Evolutionary conservation across 306 rosid genomes (phyloP), one percentile per base, ranked within the genome.

Genomic region (Vachellia collinsii): DNA sequence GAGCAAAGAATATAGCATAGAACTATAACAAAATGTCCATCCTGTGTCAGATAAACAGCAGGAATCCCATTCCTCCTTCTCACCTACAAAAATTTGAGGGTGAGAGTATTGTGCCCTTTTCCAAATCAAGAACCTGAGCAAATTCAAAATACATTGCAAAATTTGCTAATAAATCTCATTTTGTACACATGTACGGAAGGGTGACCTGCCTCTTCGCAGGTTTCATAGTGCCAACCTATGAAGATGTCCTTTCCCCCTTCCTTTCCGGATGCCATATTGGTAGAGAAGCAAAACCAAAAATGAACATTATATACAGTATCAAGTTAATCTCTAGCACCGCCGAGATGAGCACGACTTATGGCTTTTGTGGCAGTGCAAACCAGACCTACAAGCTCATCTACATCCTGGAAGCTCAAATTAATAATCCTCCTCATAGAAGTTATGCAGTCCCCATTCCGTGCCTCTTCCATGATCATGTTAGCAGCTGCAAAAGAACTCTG

Each of bases 391-490:
- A 94, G 87, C 84, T 92, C 96, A 59, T 88, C 91, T 25, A 94
- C 74, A 76, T 94, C 94, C 80, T 92, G 98, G 89, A 90, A 94
- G 86, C 96, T 87, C 84, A 92, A 89, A 82, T 92, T 92, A 65
- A 88, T 75, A 69, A 87, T 96, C 61, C 86, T 89, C 82, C 80
- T 89, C 77, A 92, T 76, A 34, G 90, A 88, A 79, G 84, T 76
- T 83, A 87, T 65, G 75, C 85, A 85, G 53, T 86, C 90, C 78
- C 54, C 83, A 72, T 88, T 88, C 22, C 79, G 81, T 87, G 94
- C 88, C 64, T 89, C 94, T 48, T 79, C 89, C 83, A 84, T 80
- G 50, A 53, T 76, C 85, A 72, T 41, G 75, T 75, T 81, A 61
- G 92, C 93, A 71, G 80, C 88, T 4, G 48, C 48, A 39, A 89